Conservation (phyloP, 208 protist species). For the Naegleria lovaniensis region DNA sequence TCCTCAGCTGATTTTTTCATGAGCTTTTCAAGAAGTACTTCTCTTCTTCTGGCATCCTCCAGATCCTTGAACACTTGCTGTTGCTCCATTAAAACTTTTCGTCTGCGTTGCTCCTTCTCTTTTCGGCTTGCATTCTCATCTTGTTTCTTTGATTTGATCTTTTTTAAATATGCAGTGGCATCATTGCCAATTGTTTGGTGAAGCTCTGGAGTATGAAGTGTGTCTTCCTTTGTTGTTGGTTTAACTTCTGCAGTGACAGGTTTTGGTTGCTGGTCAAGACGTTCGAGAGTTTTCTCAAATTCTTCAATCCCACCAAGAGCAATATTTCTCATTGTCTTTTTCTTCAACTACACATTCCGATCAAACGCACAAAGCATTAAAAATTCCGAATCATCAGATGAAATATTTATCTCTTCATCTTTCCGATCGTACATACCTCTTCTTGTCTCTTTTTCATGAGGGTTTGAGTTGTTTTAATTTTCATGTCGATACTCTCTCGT, state of each 20-base stretch:
- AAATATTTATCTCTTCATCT: not conserved
- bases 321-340: not conserved
- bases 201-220: not conserved
- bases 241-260: not conserved
- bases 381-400: no score
- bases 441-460: not conserved
- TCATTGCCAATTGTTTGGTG: not conserved
- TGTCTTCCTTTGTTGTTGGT: not conserved
- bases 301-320: not conserved
- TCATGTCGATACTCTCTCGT: not conserved
- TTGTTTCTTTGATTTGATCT: not conserved
- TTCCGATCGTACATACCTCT: not conserved
- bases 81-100: not conserved
- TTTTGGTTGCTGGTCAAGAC: not conserved
- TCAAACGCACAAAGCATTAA: no score
- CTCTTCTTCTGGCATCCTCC: not conserved
- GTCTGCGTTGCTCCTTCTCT: not conserved
- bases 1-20: slow-evolving; percentile 7
- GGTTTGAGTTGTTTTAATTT: not conserved
- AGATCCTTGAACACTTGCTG: not conserved
- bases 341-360: no score
- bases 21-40: not conserved
- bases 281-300: not conserved
- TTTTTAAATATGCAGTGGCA: not conserved
- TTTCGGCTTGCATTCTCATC: not conserved